phyloP scores from a whole-genome alignment of 202 grass and related monocot genomes.

The Dendrocalamus latiflorus region DNA sequence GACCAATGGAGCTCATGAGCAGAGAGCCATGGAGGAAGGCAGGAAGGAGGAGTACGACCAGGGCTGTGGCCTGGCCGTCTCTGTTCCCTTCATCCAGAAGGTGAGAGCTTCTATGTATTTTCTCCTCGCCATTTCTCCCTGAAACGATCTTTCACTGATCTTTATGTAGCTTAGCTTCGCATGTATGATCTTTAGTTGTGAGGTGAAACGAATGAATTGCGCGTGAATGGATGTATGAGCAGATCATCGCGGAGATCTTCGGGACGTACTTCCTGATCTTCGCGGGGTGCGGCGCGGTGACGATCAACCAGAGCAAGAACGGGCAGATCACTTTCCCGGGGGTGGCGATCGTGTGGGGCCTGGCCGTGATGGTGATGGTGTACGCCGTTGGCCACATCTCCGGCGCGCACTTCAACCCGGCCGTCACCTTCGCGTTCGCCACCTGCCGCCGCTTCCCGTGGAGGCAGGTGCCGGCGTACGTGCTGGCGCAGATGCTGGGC shows the following conservation, averaged over 20 bases:
- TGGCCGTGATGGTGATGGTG: conserved; percentile 88
- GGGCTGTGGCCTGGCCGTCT: conserved; percentile 34
- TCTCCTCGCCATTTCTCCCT: neutral
- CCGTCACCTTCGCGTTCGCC: conserved; percentile 85
- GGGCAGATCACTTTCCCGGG: conserved; percentile 85
- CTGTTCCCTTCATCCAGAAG: conserved; percentile 83
- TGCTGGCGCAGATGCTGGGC: conserved; percentile 66
- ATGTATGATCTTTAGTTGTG: neutral
- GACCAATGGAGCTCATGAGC: conserved; percentile 53
- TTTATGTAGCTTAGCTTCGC: neutral
- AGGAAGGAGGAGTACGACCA: conserved; percentile 32
- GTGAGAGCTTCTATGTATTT: conserved; percentile 9
- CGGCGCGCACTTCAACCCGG: conserved; percentile 94
- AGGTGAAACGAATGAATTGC: neutral
- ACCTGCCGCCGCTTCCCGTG: conserved; percentile 78
- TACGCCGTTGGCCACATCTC: conserved; percentile 94
- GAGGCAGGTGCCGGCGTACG: conserved; percentile 76
- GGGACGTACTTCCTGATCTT: conserved; percentile 98
- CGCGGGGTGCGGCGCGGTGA: conserved; percentile 87
- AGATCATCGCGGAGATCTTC: conserved; percentile 81
- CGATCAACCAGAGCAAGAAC: conserved; percentile 55
- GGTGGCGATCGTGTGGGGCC: conserved; percentile 81
- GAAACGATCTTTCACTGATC: neutral
- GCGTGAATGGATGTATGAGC: neutral
- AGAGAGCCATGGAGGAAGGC: conserved; percentile 77